phyloP scores from a whole-genome alignment of 352 stramenopile species.

The Pythium scleroteichum region DNA sequence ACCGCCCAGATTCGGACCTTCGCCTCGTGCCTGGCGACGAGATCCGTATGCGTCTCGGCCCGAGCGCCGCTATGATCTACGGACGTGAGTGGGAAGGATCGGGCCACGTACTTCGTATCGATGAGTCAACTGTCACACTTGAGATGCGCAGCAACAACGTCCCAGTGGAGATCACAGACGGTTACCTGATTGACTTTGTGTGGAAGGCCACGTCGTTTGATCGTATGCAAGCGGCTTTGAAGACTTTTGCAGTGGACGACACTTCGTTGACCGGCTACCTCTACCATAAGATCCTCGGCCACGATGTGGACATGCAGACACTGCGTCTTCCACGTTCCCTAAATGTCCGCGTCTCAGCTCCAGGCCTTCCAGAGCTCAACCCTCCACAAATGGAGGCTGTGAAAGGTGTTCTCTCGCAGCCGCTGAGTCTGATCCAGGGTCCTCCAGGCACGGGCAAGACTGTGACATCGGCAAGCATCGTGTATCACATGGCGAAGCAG shows the following conservation, averaged over 20 bases:
- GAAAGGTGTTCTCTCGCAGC: slow-evolving; percentile 94
- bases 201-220: slow-evolving; percentile 99
- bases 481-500: slow-evolving; percentile 99
- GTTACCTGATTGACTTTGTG: slow-evolving; percentile 98
- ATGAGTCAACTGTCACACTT: slow-evolving; percentile 83
- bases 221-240: slow-evolving; percentile 98
- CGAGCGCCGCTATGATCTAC: slow-evolving; percentile 77
- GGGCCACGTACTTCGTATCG: slow-evolving; percentile 91
- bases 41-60: slow-evolving; percentile 92
- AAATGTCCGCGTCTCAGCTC: slow-evolving; percentile 84
- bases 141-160: slow-evolving; percentile 86
- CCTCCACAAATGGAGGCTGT: slow-evolving; percentile 96
- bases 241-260: slow-evolving; percentile 98
- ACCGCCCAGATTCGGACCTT: slow-evolving; percentile 86
- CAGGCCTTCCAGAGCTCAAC: slow-evolving; percentile 97
- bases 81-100: slow-evolving; percentile 93
- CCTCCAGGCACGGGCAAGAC: slow-evolving; percentile 97
- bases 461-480: slow-evolving; percentile 97
- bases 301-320: slow-evolving; percentile 95
- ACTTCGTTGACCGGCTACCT: slow-evolving; percentile 98
- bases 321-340: slow-evolving; percentile 77
- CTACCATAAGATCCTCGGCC: slow-evolving; percentile 99
- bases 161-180: slow-evolving; percentile 93
- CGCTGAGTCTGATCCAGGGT: slow-evolving; percentile 98
- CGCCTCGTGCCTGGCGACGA: slow-evolving; percentile 96